phyloP scores from a whole-genome alignment of 257 asterid genomes.

The Nyctanthes arbortristis region DNA sequence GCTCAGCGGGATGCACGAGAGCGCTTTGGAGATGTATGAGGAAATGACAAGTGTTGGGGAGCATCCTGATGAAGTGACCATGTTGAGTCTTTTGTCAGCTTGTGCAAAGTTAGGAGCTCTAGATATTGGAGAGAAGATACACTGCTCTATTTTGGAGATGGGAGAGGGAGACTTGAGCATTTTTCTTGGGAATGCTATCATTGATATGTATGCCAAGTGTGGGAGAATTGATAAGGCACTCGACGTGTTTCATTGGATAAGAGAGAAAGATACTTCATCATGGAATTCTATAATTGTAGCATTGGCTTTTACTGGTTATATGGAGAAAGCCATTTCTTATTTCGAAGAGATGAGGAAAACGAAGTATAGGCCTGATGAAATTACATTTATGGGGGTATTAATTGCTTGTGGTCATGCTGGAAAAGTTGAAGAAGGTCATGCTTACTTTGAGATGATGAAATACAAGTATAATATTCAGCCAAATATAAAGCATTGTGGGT shows the following conservation, averaged over 20 bases:
- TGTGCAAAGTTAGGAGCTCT: slow-evolving; percentile 63
- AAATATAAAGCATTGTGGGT: slow-evolving; percentile 62
- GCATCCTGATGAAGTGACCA: slow-evolving; percentile 63
- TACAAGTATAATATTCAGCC: slow-evolving; percentile 44
- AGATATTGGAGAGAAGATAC: slow-evolving; percentile 67
- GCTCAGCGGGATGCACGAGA: slow-evolving; percentile 38
- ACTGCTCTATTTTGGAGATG: slow-evolving; percentile 44
- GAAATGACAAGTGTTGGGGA: slow-evolving; percentile 52
- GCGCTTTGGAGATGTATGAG: slow-evolving; percentile 59
- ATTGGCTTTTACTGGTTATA: slow-evolving; percentile 56
- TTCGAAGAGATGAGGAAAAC: slow-evolving; percentile 69
- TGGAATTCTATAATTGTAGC: slow-evolving; percentile 70
- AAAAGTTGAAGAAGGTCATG: slow-evolving; percentile 56
- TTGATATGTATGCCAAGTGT: slow-evolving; percentile 79
- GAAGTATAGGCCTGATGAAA: slow-evolving; percentile 49
- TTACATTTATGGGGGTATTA: slow-evolving; percentile 62
- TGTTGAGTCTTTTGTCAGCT: slow-evolving; percentile 73
- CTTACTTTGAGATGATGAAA: slow-evolving; percentile 50
- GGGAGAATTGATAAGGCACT: slow-evolving; percentile 59
- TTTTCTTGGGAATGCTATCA: slow-evolving; percentile 61
- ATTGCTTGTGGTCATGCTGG: slow-evolving; percentile 72
- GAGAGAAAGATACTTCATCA: slow-evolving; percentile 54
- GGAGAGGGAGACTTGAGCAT: slow-evolving; percentile 38
- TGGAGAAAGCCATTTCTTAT: slow-evolving; percentile 49
- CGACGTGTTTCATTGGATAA: slow-evolving; percentile 52